Conservation (phyloP, 305 asterid genomes). For the Fraxinus greggii region DNA sequence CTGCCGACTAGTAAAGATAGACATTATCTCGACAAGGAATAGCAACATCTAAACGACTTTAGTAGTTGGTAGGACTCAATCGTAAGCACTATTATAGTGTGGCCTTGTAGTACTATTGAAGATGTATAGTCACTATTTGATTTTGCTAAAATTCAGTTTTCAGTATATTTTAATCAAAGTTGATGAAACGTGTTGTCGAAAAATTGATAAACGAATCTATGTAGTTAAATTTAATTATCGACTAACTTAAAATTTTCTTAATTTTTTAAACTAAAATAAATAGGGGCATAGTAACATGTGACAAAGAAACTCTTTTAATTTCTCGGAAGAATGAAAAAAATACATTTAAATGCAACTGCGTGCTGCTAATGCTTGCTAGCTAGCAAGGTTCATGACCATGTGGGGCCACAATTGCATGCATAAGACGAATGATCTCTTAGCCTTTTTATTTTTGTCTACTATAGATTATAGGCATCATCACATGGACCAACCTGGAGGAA, state of each 20-base stretch:
- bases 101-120: background rate
- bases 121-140: background rate
- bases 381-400: background rate
- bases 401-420: background rate
- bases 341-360: background rate
- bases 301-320: background rate
- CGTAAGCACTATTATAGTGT: background rate
- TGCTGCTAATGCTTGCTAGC: background rate
- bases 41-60: background rate
- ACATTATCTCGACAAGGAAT: background rate
- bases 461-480: constrained; percentile 26
- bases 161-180: no score
- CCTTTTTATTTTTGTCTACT: background rate
- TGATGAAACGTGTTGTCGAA: no score
- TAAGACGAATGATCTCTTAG: background rate
- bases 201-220: background rate
- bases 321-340: background rate
- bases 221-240: background rate
- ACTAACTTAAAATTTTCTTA: background rate
- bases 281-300: background rate
- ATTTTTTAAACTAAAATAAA: no score
- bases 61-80: background rate
- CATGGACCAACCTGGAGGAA: constrained; percentile 41
- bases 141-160: background rate
- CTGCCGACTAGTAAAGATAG: background rate